Evolutionary conservation across 2,329 filamentous ascomycete genomes (phyloP), one percentile per base, ranked within the genome.

Genomic region (Pseudogymnoascus sp.): DNA sequence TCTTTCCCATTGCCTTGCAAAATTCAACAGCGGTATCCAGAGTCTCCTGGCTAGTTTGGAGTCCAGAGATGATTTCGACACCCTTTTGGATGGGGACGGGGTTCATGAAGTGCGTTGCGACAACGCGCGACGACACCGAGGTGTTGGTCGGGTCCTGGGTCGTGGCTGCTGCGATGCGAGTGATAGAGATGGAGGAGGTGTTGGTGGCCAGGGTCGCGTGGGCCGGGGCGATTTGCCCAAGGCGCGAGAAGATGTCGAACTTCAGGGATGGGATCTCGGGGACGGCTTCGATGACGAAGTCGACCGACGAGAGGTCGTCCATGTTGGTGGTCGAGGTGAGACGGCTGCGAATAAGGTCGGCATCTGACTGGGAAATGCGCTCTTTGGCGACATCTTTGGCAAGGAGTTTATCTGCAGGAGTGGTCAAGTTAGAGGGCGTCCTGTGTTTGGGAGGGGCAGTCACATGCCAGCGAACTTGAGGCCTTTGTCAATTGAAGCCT

Each of bases 51-150:
- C 90, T 95, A 2, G 95, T 99, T 76, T 99, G 95, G 31, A 99
- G 81, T 31, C 92, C 95, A 60, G 90, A 88, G 74, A 99, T 97
- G 71, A 99, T 97, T 78, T 99, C 95, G 4, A 99, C 95, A 61
- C 95, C 95, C 77, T 96, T 96, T 74, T 97, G 95, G 33, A 99
- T 79, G 1, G 95, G 95, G 0, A 99, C 95, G 0, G 95, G 95
- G 80, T 99, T 99, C 95, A 99, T 99, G 78, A 99, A 99, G 76
- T 99, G 95, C 14, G 95, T 97, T 60, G 91, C 91, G 62, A 99
- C 86, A 8, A 99, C 95, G 58, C 95, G 88, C 5, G 91, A 93
- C 45, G 91, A 89, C 41, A 88, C 89, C 45, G 87, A 88, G 23
- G 90, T 87, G 71, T 96, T 90, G 16, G 80, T 93, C 0, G 91